phyloP scores from a whole-genome alignment of 495 filamentous ascomycete species.

The Mytilinidion resinicola region DNA sequence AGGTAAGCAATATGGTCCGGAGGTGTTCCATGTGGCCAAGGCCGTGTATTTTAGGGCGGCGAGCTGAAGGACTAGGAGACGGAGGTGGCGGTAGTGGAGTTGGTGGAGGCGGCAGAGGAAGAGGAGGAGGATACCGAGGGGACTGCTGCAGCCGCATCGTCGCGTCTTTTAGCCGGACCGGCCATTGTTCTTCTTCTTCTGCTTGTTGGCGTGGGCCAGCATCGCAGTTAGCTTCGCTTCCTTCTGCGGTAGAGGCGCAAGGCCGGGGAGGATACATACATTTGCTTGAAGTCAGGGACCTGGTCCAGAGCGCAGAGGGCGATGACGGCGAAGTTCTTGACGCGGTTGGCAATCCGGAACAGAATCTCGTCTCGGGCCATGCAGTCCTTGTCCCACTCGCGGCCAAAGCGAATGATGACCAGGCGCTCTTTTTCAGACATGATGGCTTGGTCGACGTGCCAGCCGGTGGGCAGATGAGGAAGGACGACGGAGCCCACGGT shows the following conservation, averaged over 20 bases:
- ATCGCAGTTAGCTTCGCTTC: no score
- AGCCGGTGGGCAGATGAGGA: constrained; percentile 85
- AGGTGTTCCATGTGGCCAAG: no score
- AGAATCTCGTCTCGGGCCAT: constrained; percentile 13
- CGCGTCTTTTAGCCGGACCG: no score
- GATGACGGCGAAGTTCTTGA: constrained; percentile 89
- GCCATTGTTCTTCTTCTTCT: no score
- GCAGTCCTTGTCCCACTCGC: constrained; percentile 52
- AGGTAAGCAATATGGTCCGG: no score
- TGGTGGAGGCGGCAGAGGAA: no score
- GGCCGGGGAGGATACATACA: constrained; percentile 22
- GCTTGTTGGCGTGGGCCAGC: no score
- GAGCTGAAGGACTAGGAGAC: no score
- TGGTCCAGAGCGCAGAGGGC: constrained; percentile 96
- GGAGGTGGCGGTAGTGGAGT: no score
- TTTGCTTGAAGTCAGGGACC: constrained; percentile 83
- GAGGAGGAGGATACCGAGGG: no score
- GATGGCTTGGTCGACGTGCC: constrained; percentile 95
- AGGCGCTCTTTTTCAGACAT: constrained; percentile 89
- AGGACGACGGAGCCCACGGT: constrained; percentile 86
- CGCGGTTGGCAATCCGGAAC: constrained; percentile 56
- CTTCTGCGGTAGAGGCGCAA: not conserved
- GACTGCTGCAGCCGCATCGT: no score
- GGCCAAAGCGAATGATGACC: constrained; percentile 90
- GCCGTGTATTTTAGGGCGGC: no score